These are phyloP conservation scores for Tripterygium wilfordii DNA, from an alignment of 177 flowering plant genomes.

Conservation along the genomic window DNA sequence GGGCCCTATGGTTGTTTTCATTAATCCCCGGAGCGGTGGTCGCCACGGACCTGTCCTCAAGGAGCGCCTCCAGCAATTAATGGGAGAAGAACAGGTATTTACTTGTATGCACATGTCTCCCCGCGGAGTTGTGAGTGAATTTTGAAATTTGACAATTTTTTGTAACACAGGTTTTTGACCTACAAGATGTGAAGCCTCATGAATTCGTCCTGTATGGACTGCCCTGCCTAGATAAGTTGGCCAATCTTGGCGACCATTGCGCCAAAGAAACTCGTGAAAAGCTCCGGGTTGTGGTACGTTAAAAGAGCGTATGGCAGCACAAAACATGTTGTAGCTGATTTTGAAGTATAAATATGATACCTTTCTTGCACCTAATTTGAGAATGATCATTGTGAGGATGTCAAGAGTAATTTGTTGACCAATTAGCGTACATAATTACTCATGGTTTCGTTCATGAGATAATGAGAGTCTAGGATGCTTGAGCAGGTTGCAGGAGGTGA, in stretches of 20 bases:
- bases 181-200: slow-evolving; percentile 74
- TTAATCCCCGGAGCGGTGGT: slow-evolving; percentile 88
- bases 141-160: background rate
- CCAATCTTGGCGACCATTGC: slow-evolving; percentile 59
- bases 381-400: no score
- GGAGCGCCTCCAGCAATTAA: slow-evolving; percentile 63
- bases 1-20: slow-evolving; percentile 73
- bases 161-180: slow-evolving; percentile 77
- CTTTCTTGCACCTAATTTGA: no score
- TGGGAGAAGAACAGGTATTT: slow-evolving; percentile 94
- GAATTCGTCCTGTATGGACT: slow-evolving; percentile 82
- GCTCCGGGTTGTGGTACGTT: slow-evolving; percentile 79
- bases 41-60: slow-evolving; percentile 72
- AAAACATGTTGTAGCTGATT: no score
- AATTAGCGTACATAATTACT: no score
- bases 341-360: no score
- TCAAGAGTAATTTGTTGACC: no score
- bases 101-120: background rate
- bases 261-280: slow-evolving; percentile 78
- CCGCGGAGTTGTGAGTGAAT: no score
- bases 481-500: slow-evolving; percentile 99
- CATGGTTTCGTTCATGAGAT: no score
- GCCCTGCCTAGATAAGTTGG: slow-evolving; percentile 75
- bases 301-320: no score
- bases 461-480: no score